A percentile compares a stretch with the other conserved stretches of the same genome.
phyloP scores from a whole-genome alignment of 345 rosid genomes.

The Gossypium ekmanianum region DNA sequence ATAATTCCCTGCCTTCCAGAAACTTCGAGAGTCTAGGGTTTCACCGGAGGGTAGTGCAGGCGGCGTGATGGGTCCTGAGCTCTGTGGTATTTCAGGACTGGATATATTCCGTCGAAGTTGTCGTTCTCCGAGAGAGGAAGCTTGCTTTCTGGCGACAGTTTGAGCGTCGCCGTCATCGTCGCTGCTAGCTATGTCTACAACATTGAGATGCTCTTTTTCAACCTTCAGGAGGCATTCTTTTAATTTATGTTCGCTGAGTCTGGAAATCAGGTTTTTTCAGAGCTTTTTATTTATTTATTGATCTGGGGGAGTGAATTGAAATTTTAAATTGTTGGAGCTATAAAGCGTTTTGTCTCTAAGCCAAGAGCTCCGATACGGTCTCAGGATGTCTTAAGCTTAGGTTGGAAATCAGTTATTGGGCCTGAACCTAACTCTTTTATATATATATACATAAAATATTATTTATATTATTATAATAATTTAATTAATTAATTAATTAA shows the following conservation, averaged over 20 bases:
- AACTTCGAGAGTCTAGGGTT: conserved; percentile 54
- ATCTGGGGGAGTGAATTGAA: not conserved
- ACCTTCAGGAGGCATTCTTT: conserved; percentile 33
- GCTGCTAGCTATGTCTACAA: conserved; percentile 41
- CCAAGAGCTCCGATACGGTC: not conserved
- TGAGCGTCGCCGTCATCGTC: conserved; percentile 42
- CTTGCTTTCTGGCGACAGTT: conserved; percentile 4
- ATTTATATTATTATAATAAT: too few species aligned
- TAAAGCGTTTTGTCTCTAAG: not conserved
- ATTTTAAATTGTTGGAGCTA: not conserved
- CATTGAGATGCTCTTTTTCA: conserved; percentile 17
- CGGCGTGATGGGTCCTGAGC: conserved; percentile 9
- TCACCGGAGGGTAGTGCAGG: conserved; percentile 22
- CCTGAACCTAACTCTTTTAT: not conserved
- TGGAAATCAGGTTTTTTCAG: not conserved
- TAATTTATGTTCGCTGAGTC: not conserved
- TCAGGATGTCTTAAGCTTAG: not conserved
- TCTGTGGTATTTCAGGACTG: conserved; percentile 14
- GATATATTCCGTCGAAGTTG: not conserved
- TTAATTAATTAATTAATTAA: too few species aligned
- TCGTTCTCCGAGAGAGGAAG: conserved; percentile 2
- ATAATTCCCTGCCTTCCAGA: conserved; percentile 81
- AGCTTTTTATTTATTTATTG: not conserved
- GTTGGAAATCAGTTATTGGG: not conserved
- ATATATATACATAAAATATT: too few species aligned